These are phyloP conservation scores for Leccinum solheimii DNA, from an alignment of 1,284 basidiomycete genomes.

Conservation along the genomic window DNA sequence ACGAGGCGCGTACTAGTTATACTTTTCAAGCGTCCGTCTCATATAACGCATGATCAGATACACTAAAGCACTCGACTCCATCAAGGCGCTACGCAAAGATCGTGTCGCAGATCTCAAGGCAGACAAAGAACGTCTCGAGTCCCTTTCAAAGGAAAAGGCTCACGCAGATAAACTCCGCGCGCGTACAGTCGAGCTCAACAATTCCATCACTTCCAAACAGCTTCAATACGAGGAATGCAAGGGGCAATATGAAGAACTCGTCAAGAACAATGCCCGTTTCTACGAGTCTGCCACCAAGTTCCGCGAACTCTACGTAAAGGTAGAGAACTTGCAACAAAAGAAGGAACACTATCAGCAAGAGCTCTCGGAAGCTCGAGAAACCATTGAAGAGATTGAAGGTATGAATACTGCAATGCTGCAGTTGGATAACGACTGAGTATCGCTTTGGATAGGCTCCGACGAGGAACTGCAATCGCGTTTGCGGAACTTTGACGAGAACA, in stretches of 20 bases:
- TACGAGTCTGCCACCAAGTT: conserved; percentile 85
- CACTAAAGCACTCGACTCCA: conserved; percentile 94
- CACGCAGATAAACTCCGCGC: conserved; percentile 82
- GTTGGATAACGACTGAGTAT: not conserved
- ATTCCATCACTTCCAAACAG: conserved; percentile 69
- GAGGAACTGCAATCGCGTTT: conserved; percentile 72
- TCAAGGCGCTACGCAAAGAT: conserved; percentile 90
- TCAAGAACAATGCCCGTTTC: conserved; percentile 77
- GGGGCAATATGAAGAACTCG: conserved; percentile 64
- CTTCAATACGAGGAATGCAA: conserved; percentile 74
- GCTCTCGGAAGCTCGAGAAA: conserved; percentile 64
- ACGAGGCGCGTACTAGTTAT: conserved; percentile 62
- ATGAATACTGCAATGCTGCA: conserved; percentile 1
- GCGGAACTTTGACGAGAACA: conserved; percentile 71
- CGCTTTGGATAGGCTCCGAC: conserved; percentile 60
- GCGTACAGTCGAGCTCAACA: conserved; percentile 66
- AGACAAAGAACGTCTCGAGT: conserved; percentile 85
- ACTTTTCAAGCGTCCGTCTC: not conserved
- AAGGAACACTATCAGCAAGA: conserved; percentile 57
- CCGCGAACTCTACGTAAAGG: conserved; percentile 76
- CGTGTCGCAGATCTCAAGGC: conserved; percentile 89
- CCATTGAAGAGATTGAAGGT: conserved; percentile 78
- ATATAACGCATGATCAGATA: conserved; percentile 54
- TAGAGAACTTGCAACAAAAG: conserved; percentile 67
- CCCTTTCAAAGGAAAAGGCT: conserved; percentile 81